Percentiles rank a stretch among this genome's conserved stretches.
phyloP scores from a whole-genome alignment of 106 monocot species.

The Cymbidium sinense region DNA sequence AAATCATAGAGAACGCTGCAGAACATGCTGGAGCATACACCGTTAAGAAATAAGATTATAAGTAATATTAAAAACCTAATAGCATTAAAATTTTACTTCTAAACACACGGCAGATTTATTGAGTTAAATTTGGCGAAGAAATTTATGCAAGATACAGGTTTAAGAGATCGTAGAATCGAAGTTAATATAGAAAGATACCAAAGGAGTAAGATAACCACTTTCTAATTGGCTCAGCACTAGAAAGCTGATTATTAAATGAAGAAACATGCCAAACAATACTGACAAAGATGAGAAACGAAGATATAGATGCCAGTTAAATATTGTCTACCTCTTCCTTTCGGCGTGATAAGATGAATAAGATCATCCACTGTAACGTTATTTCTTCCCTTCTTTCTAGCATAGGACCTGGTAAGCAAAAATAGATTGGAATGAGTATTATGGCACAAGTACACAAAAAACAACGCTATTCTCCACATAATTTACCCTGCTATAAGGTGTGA shows the following conservation, averaged over 20 bases:
- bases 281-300: neutral
- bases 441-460: neutral
- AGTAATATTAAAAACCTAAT: neutral
- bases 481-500: neutral
- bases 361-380: conserved; percentile 98
- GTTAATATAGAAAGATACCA: neutral
- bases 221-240: neutral
- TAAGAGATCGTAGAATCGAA: neutral
- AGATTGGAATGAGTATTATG: neutral
- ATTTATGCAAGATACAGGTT: neutral
- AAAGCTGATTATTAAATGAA: neutral
- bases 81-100: neutral
- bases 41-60: neutral
- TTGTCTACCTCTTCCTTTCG: conserved; percentile 77
- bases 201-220: neutral
- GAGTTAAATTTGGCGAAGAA: neutral
- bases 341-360: conserved; percentile 87
- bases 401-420: conserved; percentile 37
- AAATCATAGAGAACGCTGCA: neutral
- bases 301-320: neutral
- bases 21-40: neutral
- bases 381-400: conserved; percentile 94
- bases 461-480: neutral
- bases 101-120: neutral
- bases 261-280: neutral